Evolutionary conservation across 164 flowering plant species (phyloP), one percentile per base, ranked within the genome.

Genomic region (Magnolia changhungtana): DNA sequence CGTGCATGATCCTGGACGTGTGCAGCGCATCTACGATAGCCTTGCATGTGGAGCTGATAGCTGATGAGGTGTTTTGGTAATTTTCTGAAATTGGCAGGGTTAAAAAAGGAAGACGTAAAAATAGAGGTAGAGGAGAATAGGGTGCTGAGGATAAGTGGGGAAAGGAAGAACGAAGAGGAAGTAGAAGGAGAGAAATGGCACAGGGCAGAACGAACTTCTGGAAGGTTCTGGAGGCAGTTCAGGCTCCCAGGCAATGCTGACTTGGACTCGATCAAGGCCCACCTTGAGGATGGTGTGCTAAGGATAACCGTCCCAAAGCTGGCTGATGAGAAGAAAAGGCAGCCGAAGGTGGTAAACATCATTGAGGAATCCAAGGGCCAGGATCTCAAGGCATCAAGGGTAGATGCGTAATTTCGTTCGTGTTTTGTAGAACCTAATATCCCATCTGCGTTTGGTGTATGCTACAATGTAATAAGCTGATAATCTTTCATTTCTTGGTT

Each of bases 221-320:
- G 87, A 4, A 87, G 84, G 76, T 86, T 87, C 74, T 84, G 84
- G 87, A 79, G 89, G 80, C 89, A 87, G 73, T 87, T 88, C 74
- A 81, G 87, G 75, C 13, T 88, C 75, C 88, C 91, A 2, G 74
- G 19, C 2, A 84, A 79, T 70, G 87, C 86, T 0, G 82, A 86
- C 21, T 69, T 88, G 81, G 88, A 85, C 2, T 23, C 71, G 7
- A 66, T 87, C n/a, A 81, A 77, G 64, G 91, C 87, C 0, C 81
- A 78, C 23, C 74, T 88, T 55, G 87, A 86, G 63, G 72, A 87
- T 67, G 88, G 91, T 16, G 91, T 88, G 24, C 67, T 88, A 81
- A 85, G n/a, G 78, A 73, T 87, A 3, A 81, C 75, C 0, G 81
- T 87, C 52, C 82, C 84, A 0, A 88, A 84, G 76, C 11, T 87